Evolutionary conservation across 176 grass and related monocot species (phyloP).

Genomic region (Calamus simplicifolius): DNA sequence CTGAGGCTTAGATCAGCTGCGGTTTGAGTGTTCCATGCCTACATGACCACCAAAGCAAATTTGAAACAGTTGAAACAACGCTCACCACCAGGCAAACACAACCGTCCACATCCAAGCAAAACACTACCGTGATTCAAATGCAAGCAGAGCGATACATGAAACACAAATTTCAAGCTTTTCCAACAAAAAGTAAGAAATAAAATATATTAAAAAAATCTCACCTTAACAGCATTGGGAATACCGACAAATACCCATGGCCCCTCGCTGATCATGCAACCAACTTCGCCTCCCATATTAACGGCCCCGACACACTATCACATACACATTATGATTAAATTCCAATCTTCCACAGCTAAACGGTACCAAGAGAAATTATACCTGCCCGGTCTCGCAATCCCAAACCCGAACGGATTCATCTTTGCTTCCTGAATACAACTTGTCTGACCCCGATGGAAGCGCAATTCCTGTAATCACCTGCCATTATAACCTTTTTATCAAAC

Average conservation of each 20-base stretch:
- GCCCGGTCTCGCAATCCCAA: slow-evolving; percentile 93
- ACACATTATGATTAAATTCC: slow-evolving; percentile 18
- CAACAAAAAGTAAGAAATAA: slow-evolving; percentile 7
- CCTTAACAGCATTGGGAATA: slow-evolving; percentile 74
- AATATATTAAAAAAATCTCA: slow-evolving; percentile 21
- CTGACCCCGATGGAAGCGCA: slow-evolving; percentile 61
- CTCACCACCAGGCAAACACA: too few relatives aligned
- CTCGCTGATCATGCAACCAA: slow-evolving; percentile 96
- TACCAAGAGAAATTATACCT: slow-evolving; percentile 51
- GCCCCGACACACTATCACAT: slow-evolving; percentile 47
- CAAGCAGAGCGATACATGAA: not conserved
- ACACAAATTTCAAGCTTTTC: not conserved
- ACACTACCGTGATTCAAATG: too few relatives aligned
- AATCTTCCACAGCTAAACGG: slow-evolving; percentile 16
- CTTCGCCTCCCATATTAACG: slow-evolving; percentile 56
- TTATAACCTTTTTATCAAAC: not conserved
- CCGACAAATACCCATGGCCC: slow-evolving; percentile 88
- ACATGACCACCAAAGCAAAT: not conserved
- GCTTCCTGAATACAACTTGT: slow-evolving; percentile 90
- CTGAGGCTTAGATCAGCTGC: slow-evolving; percentile 60
- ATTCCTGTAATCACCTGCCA: slow-evolving; percentile 73
- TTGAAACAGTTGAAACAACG: too few relatives aligned
- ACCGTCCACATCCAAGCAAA: too few relatives aligned
- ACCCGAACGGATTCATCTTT: slow-evolving; percentile 74
- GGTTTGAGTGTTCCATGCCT: slow-evolving; percentile 92